Conservation (phyloP, 345 rosid species). For the Corchorus olitorius region DNA sequence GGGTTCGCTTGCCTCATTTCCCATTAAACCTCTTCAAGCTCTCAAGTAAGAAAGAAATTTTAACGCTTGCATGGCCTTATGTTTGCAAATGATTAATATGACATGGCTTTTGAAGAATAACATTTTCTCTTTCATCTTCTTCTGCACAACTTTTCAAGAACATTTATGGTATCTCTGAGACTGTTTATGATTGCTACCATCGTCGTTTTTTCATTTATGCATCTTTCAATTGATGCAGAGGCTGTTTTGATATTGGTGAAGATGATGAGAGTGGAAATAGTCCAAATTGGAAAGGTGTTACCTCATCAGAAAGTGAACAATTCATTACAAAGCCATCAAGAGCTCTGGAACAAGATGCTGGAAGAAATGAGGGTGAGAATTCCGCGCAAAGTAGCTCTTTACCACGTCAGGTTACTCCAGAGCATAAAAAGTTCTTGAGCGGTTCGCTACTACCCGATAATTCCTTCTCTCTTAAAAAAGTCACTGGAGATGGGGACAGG, state of each 20-base stretch:
- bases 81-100: neutral
- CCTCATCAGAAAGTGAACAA: conserved; percentile 47
- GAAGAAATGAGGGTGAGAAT: conserved; percentile 54
- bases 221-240: conserved; percentile 53
- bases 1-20: conserved; percentile 76
- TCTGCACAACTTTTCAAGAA: neutral
- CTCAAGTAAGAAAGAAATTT: conserved; percentile 54
- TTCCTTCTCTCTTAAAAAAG: conserved; percentile 54
- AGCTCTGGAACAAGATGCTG: conserved; percentile 37
- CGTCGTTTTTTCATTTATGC: neutral
- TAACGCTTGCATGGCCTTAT: conserved; percentile 1
- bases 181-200: neutral
- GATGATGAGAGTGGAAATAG: conserved; percentile 59
- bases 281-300: conserved; percentile 56
- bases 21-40: conserved; percentile 84
- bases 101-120: too few relatives aligned
- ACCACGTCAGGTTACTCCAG: conserved; percentile 47
- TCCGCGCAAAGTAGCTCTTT: conserved; percentile 46
- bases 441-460: conserved; percentile 61
- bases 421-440: conserved; percentile 55
- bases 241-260: conserved; percentile 81
- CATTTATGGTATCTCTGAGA: neutral
- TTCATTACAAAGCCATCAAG: conserved; percentile 41
- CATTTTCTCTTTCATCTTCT: neutral
- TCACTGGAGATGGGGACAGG: conserved; percentile 63